phyloP scores from a whole-genome alignment of 441 rosid genomes.

The Lagerstroemia fauriei region DNA sequence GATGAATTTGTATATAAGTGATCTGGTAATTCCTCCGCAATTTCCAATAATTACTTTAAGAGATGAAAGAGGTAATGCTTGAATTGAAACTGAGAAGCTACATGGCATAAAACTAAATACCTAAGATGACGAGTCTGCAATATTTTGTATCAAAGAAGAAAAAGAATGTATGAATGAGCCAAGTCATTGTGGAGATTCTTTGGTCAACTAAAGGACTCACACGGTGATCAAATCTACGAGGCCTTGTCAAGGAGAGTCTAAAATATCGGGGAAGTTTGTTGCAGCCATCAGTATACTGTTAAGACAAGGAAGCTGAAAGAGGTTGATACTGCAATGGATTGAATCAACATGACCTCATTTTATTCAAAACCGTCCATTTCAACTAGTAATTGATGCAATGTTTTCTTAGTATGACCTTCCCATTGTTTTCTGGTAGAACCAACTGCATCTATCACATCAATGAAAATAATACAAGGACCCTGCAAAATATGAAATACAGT shows the following conservation, averaged over 20 bases:
- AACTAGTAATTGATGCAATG: constrained; percentile 94
- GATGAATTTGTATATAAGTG: too few relatives aligned
- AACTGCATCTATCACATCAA: constrained; percentile 97
- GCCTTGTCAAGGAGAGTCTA: constrained; percentile 98
- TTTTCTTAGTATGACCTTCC: constrained; percentile 99
- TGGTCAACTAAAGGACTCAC: constrained; percentile 48
- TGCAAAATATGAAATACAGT: constrained; percentile 26
- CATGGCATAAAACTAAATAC: background rate
- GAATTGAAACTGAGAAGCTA: background rate
- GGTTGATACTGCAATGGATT: constrained; percentile 8
- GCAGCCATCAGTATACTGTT: constrained; percentile 82
- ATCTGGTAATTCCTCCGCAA: too few relatives aligned
- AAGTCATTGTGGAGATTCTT: background rate
- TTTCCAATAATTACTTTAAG: too few relatives aligned
- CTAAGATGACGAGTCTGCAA: background rate
- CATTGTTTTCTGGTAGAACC: constrained; percentile 96
- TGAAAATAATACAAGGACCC: constrained; percentile 97
- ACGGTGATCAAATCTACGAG: constrained; percentile 98
- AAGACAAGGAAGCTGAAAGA: background rate
- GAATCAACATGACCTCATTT: constrained; percentile 64
- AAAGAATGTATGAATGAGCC: background rate
- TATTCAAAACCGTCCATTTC: constrained; percentile 99
- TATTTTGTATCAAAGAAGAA: background rate
- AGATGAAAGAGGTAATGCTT: too few relatives aligned
- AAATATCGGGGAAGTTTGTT: constrained; percentile 95